Evolutionary conservation across 2,329 filamentous ascomycete genomes (phyloP).

Genomic region (Nemania sp.): DNA sequence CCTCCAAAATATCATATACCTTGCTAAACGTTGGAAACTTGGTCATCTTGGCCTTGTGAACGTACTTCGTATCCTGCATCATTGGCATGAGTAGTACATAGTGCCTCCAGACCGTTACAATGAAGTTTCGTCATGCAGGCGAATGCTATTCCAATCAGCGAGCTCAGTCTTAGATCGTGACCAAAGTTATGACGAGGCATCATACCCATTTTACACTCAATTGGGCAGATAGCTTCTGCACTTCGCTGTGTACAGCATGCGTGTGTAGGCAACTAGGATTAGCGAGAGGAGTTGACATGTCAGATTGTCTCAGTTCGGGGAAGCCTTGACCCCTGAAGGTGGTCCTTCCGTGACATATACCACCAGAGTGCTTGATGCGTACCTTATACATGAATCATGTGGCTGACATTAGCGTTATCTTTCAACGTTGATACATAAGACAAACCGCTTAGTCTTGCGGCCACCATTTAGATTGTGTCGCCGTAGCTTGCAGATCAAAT

Average conservation of each 20-base stretch:
- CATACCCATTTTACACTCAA: background rate
- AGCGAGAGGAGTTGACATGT: background rate
- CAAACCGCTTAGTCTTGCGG: constrained; percentile 22
- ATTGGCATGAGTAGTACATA: too few species aligned
- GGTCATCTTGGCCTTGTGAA: too few species aligned
- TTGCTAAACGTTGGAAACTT: too few species aligned
- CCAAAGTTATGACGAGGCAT: background rate
- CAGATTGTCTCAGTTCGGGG: constrained; percentile 11
- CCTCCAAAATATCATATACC: too few species aligned
- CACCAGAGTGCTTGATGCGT: constrained; percentile 12
- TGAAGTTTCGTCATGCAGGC: too few species aligned
- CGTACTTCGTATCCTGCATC: too few species aligned
- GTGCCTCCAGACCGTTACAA: too few species aligned
- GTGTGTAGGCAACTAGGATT: background rate
- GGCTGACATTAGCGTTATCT: constrained; percentile 29
- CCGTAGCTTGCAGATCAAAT: constrained; percentile 17
- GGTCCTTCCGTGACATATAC: background rate
- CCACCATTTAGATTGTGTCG: constrained; percentile 22
- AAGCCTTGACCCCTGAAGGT: constrained; percentile 20
- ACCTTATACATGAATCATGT: constrained; percentile 27
- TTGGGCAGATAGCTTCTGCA: background rate
- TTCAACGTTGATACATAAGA: constrained; percentile 17
- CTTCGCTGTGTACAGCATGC: background rate
- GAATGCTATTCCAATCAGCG: background rate
- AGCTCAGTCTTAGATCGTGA: background rate